Base-by-base conservation (phyloP, 129 eudicot genomes). In the Oenanthe sinensis region DNA sequence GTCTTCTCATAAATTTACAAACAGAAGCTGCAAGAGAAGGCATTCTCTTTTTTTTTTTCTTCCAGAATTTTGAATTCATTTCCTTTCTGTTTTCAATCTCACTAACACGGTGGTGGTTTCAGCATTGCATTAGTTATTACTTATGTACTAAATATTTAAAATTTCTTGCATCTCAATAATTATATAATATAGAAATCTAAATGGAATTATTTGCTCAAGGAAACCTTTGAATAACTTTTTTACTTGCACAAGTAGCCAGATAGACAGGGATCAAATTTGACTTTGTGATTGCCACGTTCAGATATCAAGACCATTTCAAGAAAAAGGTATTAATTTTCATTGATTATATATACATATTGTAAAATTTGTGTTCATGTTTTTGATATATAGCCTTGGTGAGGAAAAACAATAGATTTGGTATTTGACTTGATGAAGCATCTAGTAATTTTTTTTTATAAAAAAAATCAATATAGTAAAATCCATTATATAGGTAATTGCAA, bases 41-140 rank as follows among this genome's bases (percentile, higher is more conserved):
- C 15, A n/a, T 10, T 55, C 67, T 60, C 15, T 24, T 60, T 60
- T n/a, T n/a, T n/a, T 3, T 60, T 60, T 24, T 2, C 10, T 3
- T 30, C 36, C 33, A 24, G 33, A 60, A 50, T 17, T 50, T 60
- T 60, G 8, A 60, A n/a, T 60, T 60, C 68, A 58, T 58, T 58
- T 58, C 24, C 67, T n/a, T 60, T 60, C 36, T 60, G 68, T 60
- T 60, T n/a, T n/a, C 68, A 60, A 10, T 60, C 68, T 60, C 68
- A 60, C 68, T n/a, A 60, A 60, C 68, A 60, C 68, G 68, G 68
- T 60, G 68, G 33, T 60, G n/a, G 68, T 60, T 5, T 8, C 10
- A 19, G 65, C 22, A 55, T 60, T 9, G 68, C 68, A 60, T 60
- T n/a, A 60, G 12, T 60, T 60, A 55, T 55, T n/a, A 60, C 28